A percentile compares a stretch with the other conserved stretches of the same genome.
phyloP scores from a whole-genome alignment of 257 asterid genomes.

The Rubia yunnanensis region DNA sequence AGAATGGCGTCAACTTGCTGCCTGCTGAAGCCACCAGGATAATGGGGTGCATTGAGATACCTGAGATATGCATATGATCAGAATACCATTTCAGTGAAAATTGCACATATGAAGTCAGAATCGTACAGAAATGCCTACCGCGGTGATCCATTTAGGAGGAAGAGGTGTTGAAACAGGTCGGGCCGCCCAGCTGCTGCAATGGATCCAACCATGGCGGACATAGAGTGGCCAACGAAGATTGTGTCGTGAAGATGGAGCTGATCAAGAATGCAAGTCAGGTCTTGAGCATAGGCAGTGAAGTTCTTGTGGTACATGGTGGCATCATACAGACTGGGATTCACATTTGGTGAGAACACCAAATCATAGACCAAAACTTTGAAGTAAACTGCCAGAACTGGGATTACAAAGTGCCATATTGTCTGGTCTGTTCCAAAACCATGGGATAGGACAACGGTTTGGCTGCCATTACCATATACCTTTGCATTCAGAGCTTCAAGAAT shows the following conservation, averaged over 20 bases:
- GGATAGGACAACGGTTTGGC: conserved; percentile 9
- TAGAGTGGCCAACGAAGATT: conserved; percentile 11
- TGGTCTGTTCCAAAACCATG: conserved; percentile 16
- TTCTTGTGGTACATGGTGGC: conserved; percentile 1
- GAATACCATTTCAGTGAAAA: too few species aligned
- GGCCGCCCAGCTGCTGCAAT: conserved; percentile 14
- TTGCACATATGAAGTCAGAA: neutral
- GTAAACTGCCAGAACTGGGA: conserved; percentile 9
- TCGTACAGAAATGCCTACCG: neutral
- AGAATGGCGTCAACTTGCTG: neutral
- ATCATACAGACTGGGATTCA: conserved; percentile 14
- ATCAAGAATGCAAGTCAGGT: conserved; percentile 15
- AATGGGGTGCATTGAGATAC: conserved; percentile 8
- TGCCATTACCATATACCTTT: conserved; percentile 15
- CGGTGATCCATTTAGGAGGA: conserved; percentile 11
- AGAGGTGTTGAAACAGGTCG: conserved; percentile 11
- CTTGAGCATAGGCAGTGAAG: conserved; percentile 14
- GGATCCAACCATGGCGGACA: conserved; percentile 18
- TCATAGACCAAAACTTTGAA: conserved; percentile 16
- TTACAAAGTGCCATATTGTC: conserved; percentile 16
- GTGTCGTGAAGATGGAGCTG: conserved; percentile 8
- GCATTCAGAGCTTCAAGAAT: conserved; percentile 14
- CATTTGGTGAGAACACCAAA: conserved; percentile 16
- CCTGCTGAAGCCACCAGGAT: conserved; percentile 6
- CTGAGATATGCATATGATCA: neutral